Percentiles rank a stretch among this genome's conserved stretches.
phyloP scores from a whole-genome alignment of 2,329 filamentous ascomycete genomes.

The Scedosporium aurantiacum region DNA sequence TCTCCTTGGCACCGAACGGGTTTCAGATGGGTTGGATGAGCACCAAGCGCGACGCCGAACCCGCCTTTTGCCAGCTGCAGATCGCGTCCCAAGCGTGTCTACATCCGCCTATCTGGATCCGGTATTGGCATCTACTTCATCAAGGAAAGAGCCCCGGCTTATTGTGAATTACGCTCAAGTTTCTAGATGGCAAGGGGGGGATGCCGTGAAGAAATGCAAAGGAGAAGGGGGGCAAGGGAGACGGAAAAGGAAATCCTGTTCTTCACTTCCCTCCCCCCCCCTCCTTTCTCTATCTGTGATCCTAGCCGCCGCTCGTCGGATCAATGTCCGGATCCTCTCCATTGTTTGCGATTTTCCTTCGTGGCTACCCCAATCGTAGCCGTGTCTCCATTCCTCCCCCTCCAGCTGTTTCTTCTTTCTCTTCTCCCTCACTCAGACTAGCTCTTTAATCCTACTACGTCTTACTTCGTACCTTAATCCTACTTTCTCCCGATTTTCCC shows the following conservation, averaged over 20 bases:
- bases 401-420: not conserved
- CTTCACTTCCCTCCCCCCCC: too few species aligned
- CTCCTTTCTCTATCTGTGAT: too few species aligned
- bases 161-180: too few species aligned
- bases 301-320: too few species aligned
- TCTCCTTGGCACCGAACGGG: constrained; percentile 7
- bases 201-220: too few species aligned
- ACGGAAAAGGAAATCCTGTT: too few species aligned
- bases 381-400: not conserved
- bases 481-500: not conserved
- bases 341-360: too few species aligned
- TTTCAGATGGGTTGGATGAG: constrained; percentile 8
- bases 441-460: not conserved
- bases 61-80: not conserved
- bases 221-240: too few species aligned
- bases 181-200: too few species aligned
- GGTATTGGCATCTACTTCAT: not conserved
- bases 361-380: not conserved
- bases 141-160: not conserved
- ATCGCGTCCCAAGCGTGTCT: not conserved
- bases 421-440: not conserved
- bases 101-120: not conserved
- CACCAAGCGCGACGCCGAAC: constrained; percentile 4
- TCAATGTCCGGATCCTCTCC: too few species aligned
- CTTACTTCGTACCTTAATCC: not conserved